Base-by-base conservation (phyloP, 768 basidiomycete genomes). In the Hirschioporus abietinus region DNA sequence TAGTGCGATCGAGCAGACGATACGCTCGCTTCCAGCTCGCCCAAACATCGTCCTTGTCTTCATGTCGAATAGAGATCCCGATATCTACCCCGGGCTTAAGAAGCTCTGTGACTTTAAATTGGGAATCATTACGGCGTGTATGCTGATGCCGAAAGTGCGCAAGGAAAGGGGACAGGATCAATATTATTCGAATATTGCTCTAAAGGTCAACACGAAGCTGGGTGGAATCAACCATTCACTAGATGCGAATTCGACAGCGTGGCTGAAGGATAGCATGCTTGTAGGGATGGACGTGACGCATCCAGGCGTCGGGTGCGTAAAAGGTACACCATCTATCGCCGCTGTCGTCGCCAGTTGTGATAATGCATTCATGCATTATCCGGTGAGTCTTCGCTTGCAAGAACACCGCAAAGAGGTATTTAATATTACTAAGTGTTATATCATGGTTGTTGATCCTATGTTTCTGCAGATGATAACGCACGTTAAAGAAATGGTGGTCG, bases 221-320 rank as follows among this genome's bases (percentile, higher is more conserved):
- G 91, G 91, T 5, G 93, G 93, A 0, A 78, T 89, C 24, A 95
- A 95, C 70, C 93, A 95, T 75, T 68, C 82, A 63, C 77, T 93
- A 10, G 88, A 88, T 35, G 73, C 78, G 0, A 71, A 67, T 1
- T 83, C 85, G 0, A 85, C 88, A 82, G 70, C 68, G 42, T 93
- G 91, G 91, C 76, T 93, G 61, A 80, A 82, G 69, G 82, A 82
- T 64, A 93, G 92, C 10, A 94, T 95, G 89, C 77, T 95, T 72
- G 87, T 95, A 2, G 93, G 93, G 0, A 91, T 92, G 69, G 92
- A 94, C 71, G 91, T 92, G 0, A 93, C 91, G 0, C 92, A 94
- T 69, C 90, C 92, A 3, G 84, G 89, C 1, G 88, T 89, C 0
- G 82, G 77, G 7, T 90, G 89, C 69, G 74, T 79, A 63, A 81